Evolutionary conservation across 352 stramenopile genomes (phyloP), one percentile per base, ranked within the genome.

Genomic region (Phytophthora cactorum): DNA sequence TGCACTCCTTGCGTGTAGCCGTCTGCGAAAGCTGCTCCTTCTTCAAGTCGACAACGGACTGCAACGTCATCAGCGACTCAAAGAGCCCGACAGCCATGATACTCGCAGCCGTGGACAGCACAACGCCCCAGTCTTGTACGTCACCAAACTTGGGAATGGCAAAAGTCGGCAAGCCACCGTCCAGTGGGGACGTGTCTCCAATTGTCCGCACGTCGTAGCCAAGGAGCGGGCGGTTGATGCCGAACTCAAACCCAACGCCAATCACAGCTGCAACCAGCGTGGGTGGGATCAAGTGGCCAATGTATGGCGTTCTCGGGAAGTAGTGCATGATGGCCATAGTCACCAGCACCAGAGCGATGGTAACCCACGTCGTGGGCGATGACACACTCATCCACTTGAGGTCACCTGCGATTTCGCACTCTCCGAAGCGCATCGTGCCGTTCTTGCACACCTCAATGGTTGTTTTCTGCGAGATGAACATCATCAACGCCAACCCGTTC

Each of bases 401-500:
- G 22, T 92, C 50, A 39, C 81, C 78, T 10, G 81, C 67, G 36
- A 84, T 70, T 44, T 92, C 83, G 64, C 90, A 97, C 55, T 92
- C 79, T 22, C 87, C 82, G 67, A 97, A 97, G 36, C 70, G 63
- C 55, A 84, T 71, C 2, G 78, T 63, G 22, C 85, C 55, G 34
- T 77, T 70, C 28, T 70, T 78, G 62, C 91, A 97, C 28, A 85
- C 77, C 60, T 96, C 68, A 63, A 98, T 98, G 44, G 96, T 96
- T 7, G 84, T 90, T 53, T 97, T 89, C 72, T 99, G 96, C 28
- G 95, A 96, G 32, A 97, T 78, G 36, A 97, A 91, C 87, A 99
- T 98, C 66, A 99, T 96, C 29, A 98, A 64, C 3, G 93, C 87
- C 36, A 99, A 80, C 3, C 96, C 96, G 77, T 98, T 98, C 27